These are phyloP conservation scores for Madurella mycetomatis DNA, from an alignment of 2,329 filamentous ascomycete species.

Conservation along the genomic window DNA sequence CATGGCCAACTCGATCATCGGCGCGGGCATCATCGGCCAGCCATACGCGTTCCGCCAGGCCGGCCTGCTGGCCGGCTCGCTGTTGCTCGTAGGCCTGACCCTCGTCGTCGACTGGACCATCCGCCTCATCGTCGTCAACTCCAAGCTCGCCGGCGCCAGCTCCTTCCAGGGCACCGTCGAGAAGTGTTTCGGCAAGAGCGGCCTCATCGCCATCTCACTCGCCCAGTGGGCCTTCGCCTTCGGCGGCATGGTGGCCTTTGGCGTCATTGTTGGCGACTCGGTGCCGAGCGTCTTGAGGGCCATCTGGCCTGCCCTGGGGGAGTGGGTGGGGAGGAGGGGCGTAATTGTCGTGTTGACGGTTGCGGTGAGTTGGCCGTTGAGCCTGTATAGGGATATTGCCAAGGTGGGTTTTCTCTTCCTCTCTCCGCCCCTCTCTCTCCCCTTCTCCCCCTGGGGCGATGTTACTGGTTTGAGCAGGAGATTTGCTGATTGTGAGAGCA, in stretches of 20 bases:
- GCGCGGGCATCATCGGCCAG: constrained; percentile 72
- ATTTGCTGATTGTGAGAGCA: constrained; percentile 33
- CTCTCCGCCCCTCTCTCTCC: background rate
- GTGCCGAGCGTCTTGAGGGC: constrained; percentile 86
- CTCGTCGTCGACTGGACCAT: constrained; percentile 96
- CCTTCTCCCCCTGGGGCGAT: background rate
- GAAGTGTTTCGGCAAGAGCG: constrained; percentile 85
- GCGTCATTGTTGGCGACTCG: constrained; percentile 93
- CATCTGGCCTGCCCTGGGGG: constrained; percentile 69
- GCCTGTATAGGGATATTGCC: constrained; percentile 91
- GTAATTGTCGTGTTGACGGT: constrained; percentile 86
- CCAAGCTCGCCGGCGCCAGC: constrained; percentile 88
- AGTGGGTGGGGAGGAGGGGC: constrained; percentile 72
- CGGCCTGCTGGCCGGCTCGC: constrained; percentile 72
- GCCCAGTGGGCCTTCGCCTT: constrained; percentile 99
- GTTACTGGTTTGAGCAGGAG: background rate
- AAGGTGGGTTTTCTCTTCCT: constrained; percentile 57
- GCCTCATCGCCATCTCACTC: constrained; percentile 79
- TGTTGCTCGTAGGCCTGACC: constrained; percentile 75
- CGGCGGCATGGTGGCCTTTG: constrained; percentile 97
- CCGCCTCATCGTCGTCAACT: constrained; percentile 92
- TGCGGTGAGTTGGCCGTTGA: constrained; percentile 83
- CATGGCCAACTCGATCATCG: constrained; percentile 98
- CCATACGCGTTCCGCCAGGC: constrained; percentile 95
- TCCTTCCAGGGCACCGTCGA: constrained; percentile 96